Base-by-base conservation (phyloP, 306 rosid genomes). In the Ochetophila trinervis region DNA sequence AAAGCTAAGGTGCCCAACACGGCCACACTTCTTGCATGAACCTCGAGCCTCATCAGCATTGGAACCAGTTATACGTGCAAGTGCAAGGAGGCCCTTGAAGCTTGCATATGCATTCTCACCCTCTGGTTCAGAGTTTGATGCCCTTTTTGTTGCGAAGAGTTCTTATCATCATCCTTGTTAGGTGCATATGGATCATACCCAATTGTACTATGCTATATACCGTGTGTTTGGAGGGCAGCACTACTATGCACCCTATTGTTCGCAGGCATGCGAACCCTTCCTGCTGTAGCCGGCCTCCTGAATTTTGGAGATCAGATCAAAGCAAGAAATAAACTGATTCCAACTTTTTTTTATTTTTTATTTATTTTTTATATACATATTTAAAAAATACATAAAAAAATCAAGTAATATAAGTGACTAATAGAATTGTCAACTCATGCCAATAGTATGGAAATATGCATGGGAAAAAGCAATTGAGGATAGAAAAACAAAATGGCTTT, bases 231-330 rank as follows among this genome's bases (percentile, higher is more conserved):
- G 65, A 91, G 95, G 75, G 97, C 97, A 10, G 97, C 97, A 80
- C 96, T 91, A 73, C 95, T 91, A 72, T 91, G 97, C 60, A 91
- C 97, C 84, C 96, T 74, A 51, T 91, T 91, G 87, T 91, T 91
- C 24, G 97, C 97, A 6, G 97, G 96, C 97, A 91, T 91, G 82
- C 97, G 97, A 86, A 91, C 97, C 74, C 97, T 86, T 69, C 96
- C 96, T 14, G 96, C 95, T 49, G 96, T 91, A 65, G 97, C 96
- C 6, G 97, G 97, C 96, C 88, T 91, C 80, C 78, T 91, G 78
- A 68, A 66, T 47, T 63, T 71, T 68, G 8, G 14, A 76, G 34
- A 70, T 71, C 73, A 74, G 75, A 71, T 40, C 51, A 71, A 59
- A 70, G 5, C 32, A 23, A 74, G 19, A 68, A 27, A 6, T 50